Conservation (phyloP, 2,329 filamentous ascomycete genomes). For the Aspergillus tubingensis region DNA sequence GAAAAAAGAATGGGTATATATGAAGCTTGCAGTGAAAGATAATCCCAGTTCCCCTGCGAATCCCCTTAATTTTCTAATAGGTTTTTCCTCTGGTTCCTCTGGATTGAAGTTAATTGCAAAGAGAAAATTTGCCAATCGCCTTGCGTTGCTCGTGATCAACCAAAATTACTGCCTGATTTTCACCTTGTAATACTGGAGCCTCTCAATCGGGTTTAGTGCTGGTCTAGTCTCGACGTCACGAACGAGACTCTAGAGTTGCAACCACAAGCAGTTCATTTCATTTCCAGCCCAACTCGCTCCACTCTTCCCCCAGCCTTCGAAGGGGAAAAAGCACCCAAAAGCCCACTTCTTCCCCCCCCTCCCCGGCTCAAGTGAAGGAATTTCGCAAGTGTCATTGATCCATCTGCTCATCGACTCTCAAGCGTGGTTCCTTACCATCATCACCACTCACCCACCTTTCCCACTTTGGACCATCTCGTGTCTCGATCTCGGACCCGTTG, state of each 20-base stretch:
- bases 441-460: not conserved
- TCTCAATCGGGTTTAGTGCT: too few relatives aligned
- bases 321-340: not conserved
- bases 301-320: not conserved
- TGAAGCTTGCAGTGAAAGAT: not conserved
- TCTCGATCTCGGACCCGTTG: slow-evolving; percentile 17
- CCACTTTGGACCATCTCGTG: not conserved
- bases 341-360: not conserved
- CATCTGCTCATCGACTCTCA: slow-evolving; percentile 1
- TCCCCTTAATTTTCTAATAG: not conserved
- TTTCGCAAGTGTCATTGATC: slow-evolving; percentile 11
- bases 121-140: slow-evolving; percentile 1
- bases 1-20: not conserved
- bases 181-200: too few relatives aligned
- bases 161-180: slow-evolving; percentile 4
- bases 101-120: slow-evolving; percentile 4
- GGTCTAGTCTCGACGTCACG: slow-evolving; percentile 28
- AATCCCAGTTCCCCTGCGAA: not conserved
- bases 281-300: not conserved
- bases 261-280: slow-evolving; percentile 1
- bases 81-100: slow-evolving; percentile 6
- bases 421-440: slow-evolving; percentile 2
- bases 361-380: not conserved
- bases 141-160: slow-evolving; percentile 9
- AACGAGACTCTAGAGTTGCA: slow-evolving; percentile 3